phyloP scores from a whole-genome alignment of 2,329 filamentous ascomycete species.

The Colletotrichum sp. region DNA sequence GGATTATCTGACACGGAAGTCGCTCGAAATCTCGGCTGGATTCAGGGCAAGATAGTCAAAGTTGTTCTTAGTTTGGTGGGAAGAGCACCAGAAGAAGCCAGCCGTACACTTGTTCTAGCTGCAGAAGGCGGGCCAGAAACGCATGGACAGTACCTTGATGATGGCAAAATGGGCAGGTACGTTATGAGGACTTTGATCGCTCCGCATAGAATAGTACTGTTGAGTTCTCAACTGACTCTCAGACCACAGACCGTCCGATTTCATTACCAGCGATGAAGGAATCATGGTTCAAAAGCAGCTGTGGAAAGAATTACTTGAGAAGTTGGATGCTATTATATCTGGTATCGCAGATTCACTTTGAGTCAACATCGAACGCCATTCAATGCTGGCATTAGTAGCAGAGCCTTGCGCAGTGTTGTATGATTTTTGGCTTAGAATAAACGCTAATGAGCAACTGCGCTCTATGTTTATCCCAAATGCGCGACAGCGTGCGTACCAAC shows the following conservation, averaged over 20 bases:
- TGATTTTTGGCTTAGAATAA: not conserved
- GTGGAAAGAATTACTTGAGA: constrained; percentile 44
- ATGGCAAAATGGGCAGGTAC: constrained; percentile 29
- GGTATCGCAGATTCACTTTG: constrained; percentile 27
- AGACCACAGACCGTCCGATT: constrained; percentile 25
- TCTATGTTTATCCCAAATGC: not conserved
- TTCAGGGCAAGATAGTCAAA: not conserved
- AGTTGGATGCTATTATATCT: constrained; percentile 46
- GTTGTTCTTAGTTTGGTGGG: constrained; percentile 25
- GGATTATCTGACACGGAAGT: not conserved
- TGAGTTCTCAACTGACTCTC: not conserved
- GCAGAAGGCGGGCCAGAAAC: constrained; percentile 36
- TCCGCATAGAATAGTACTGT: accelerated
- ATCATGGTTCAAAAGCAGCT: constrained; percentile 35
- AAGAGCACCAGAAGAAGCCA: constrained; percentile 40
- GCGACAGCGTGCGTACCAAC: constrained; percentile 5
- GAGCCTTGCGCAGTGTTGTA: constrained; percentile 28
- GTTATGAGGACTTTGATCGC: not conserved
- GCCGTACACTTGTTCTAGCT: constrained; percentile 40
- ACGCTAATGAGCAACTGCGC: not conserved
- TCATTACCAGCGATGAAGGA: constrained; percentile 40
- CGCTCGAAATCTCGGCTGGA: not conserved
- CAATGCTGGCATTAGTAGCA: not conserved
- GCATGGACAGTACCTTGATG: constrained; percentile 44
- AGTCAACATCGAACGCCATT: not conserved